Percentiles rank a stretch among this genome's conserved stretches.
Conservation (phyloP, 2,329 filamentous ascomycete species). For the Sporothrix protearum region DNA sequence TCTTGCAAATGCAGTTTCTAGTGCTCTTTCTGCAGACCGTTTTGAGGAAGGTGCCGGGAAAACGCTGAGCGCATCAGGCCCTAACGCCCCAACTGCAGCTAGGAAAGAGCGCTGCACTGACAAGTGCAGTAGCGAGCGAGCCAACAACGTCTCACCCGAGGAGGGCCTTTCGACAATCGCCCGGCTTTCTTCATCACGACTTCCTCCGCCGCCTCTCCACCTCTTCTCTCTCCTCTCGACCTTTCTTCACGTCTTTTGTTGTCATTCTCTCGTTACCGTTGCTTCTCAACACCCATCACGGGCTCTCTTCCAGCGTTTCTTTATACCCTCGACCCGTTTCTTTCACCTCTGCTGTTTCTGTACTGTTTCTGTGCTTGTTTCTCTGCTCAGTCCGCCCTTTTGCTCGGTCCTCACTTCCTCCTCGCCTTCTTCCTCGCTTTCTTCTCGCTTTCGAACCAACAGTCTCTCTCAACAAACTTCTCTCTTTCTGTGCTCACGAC, state of each 20-base stretch:
- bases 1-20: background rate
- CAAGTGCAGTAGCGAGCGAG: background rate
- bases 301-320: background rate
- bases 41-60: conserved; percentile 16
- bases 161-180: conserved; percentile 12
- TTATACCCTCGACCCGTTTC: background rate
- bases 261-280: background rate
- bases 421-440: background rate
- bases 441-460: background rate
- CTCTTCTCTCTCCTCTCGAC: background rate
- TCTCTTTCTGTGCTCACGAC: background rate
- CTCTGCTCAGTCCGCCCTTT: background rate
- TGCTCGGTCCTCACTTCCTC: background rate
- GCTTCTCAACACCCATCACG: background rate
- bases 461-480: background rate
- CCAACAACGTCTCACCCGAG: conserved; percentile 19
- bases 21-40: background rate
- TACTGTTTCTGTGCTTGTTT: background rate
- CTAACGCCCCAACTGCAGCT: conserved; percentile 1
- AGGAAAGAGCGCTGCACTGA: conserved; percentile 8
- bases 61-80: background rate
- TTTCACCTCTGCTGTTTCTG: background rate
- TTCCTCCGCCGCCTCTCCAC: conserved; percentile 11
- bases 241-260: background rate
- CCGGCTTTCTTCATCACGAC: conserved; percentile 3